These are phyloP conservation scores for Harringtonia lauricola DNA, from an alignment of 2,329 filamentous ascomycete genomes.

Conservation along the genomic window DNA sequence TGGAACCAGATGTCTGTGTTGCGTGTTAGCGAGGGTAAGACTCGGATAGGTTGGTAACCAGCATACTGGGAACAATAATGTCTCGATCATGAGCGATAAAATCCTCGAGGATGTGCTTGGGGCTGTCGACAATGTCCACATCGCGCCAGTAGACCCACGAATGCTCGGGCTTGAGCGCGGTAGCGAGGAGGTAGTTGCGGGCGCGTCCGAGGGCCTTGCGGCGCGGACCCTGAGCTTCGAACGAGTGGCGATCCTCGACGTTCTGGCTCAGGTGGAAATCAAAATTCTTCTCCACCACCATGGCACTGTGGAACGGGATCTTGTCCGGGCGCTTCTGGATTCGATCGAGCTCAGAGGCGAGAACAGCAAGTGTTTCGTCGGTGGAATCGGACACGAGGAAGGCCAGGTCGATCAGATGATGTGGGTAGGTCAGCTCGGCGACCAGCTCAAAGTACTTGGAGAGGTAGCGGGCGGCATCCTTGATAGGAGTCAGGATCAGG, in stretches of 20 bases:
- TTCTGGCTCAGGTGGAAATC: conserved; percentile 62
- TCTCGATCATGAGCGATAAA: conserved; percentile 91
- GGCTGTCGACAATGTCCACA: conserved; percentile 90
- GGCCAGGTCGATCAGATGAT: conserved; percentile 86
- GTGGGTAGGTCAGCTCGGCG: conserved; percentile 81
- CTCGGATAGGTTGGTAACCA: neutral
- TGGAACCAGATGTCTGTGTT: conserved; percentile 89
- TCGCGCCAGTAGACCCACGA: conserved; percentile 99
- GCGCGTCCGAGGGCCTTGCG: conserved; percentile 84
- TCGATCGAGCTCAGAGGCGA: conserved; percentile 75
- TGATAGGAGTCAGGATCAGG: conserved; percentile 83
- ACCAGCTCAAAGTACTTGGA: conserved; percentile 90
- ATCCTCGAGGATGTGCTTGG: conserved; percentile 79
- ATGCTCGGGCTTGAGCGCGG: conserved; percentile 83
- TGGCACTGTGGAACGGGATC: conserved; percentile 74
- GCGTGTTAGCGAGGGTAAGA: conserved; percentile 2
- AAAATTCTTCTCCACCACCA: conserved; percentile 88
- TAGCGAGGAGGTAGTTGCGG: conserved; percentile 79
- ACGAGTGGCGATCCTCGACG: conserved; percentile 75
- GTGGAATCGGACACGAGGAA: conserved; percentile 88
- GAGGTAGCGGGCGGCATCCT: conserved; percentile 75
- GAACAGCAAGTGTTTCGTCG: conserved; percentile 83
- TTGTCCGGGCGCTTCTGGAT: conserved; percentile 73
- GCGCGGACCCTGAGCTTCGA: conserved; percentile 77
- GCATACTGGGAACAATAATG: conserved; percentile 84